Evolutionary conservation across 257 asterid genomes (phyloP), one percentile per base, ranked within the genome.

Genomic region (Craterostigma plantagineum): DNA sequence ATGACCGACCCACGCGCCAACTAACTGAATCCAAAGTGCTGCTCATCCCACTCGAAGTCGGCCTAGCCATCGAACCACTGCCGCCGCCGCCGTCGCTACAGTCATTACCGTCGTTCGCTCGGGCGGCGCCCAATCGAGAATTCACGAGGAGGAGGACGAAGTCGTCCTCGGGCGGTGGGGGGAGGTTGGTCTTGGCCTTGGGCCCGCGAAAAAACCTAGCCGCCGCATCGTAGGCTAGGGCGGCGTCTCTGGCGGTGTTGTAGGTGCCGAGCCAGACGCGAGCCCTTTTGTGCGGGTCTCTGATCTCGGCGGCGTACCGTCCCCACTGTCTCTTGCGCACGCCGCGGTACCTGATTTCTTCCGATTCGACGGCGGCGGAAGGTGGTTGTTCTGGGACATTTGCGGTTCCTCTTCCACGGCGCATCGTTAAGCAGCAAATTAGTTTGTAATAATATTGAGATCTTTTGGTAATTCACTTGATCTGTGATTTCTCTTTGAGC

Each of bases 21-120:
- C 85, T 74, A 35, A 75, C 74, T 0, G 81, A 73, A 56, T 77
- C 91, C 36, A 77, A 76, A n/a, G 81, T 77, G 59, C 81, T 73
- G 65, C 91, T 77, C 92, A 77, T 71, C 16, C 85, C 60, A 51
- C 92, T 78, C 0, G 69, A 65, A 15, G 79, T 61, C 14, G 81
- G 76, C 52, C 81, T 40, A 68, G 69, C n/a, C n/a, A n/a, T n/a
- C n/a, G n/a, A n/a, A n/a, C n/a, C n/a, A n/a, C n/a, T n/a, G n/a
- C n/a, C n/a, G n/a, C n/a, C n/a, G n/a, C n/a, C n/a, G n/a, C n/a
- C n/a, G n/a, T n/a, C n/a, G n/a, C n/a, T n/a, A n/a, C n/a, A n/a
- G n/a, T n/a, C n/a, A n/a, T n/a, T n/a, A n/a, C n/a, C n/a, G n/a
- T n/a, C n/a, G n/a, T n/a, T 6, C 30, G 30, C 30, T 74, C 63